Conservation (phyloP, 805 yeast genomes). For the Wickerhamiella cacticola region DNA sequence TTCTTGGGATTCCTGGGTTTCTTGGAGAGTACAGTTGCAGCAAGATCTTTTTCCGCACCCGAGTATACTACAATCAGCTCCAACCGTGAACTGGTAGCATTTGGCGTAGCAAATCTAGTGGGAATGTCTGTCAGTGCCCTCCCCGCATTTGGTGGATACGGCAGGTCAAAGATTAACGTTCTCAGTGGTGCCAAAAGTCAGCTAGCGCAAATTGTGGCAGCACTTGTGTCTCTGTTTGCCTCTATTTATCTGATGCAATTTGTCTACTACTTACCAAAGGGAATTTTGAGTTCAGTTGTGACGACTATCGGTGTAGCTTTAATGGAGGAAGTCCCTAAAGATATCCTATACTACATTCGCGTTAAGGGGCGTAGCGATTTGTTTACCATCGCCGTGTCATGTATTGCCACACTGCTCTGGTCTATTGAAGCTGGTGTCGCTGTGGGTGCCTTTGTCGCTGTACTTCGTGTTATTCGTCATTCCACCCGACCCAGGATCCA, state of each 20-base stretch:
- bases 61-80: constrained; percentile 54
- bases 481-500: constrained; percentile 76
- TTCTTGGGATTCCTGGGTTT: constrained; percentile 78
- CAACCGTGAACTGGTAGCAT: constrained; percentile 81
- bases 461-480: constrained; percentile 66
- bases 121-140: constrained; percentile 49
- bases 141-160: constrained; percentile 94
- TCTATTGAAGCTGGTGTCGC: constrained; percentile 86
- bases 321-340: constrained; percentile 75
- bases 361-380: constrained; percentile 71
- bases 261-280: constrained; percentile 63
- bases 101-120: constrained; percentile 62
- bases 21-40: constrained; percentile 87
- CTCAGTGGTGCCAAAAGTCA: constrained; percentile 81
- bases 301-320: constrained; percentile 65
- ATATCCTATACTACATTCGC: constrained; percentile 56
- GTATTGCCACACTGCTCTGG: constrained; percentile 49
- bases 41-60: constrained; percentile 69
- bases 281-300: constrained; percentile 70
- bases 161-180: constrained; percentile 80
- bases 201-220: constrained; percentile 72
- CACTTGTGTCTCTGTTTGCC: constrained; percentile 56
- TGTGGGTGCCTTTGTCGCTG: constrained; percentile 71
- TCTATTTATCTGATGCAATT: constrained; percentile 47
- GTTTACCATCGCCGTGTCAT: constrained; percentile 51